Conservation (phyloP, 495 filamentous ascomycete genomes). For the Penicillium cataractarum region DNA sequence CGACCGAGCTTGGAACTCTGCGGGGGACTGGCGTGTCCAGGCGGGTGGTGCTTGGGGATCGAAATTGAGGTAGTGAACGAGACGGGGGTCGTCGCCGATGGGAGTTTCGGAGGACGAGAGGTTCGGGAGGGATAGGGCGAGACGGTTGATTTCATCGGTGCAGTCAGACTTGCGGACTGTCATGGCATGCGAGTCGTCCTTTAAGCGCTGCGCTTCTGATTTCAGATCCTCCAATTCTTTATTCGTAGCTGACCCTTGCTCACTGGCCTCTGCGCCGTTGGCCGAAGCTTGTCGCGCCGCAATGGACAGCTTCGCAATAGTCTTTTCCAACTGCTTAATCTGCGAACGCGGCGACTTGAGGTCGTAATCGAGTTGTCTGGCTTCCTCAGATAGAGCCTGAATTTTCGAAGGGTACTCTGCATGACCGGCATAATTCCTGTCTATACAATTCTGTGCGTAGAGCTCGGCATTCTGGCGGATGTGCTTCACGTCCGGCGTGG, state of each 20-base stretch:
- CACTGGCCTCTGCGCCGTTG: slow-evolving; percentile 10
- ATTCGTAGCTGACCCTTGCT: neutral
- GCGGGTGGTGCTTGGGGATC: slow-evolving; percentile 58
- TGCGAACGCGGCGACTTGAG: slow-evolving; percentile 40
- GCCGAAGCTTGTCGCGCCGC: slow-evolving; percentile 29
- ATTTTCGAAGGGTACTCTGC: slow-evolving; percentile 70
- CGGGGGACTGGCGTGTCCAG: slow-evolving; percentile 51
- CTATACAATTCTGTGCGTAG: slow-evolving; percentile 78
- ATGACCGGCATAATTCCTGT: slow-evolving; percentile 79
- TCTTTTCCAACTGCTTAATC: slow-evolving; percentile 48
- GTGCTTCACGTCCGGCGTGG: slow-evolving; percentile 79
- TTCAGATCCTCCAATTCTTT: slow-evolving; percentile 42
- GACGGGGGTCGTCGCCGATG: slow-evolving; percentile 59
- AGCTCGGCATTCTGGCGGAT: slow-evolving; percentile 81
- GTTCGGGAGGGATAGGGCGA: slow-evolving; percentile 85
- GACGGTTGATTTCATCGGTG: slow-evolving; percentile 66
- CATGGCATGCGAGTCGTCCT: slow-evolving; percentile 63
- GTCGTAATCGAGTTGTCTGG: slow-evolving; percentile 52
- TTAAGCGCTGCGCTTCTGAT: slow-evolving; percentile 69
- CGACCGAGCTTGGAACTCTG: slow-evolving; percentile 52
- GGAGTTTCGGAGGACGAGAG: slow-evolving; percentile 78
- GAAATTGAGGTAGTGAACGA: slow-evolving; percentile 76
- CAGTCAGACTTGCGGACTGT: slow-evolving; percentile 61
- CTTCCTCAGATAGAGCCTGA: slow-evolving; percentile 67
- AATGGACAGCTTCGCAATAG: slow-evolving; percentile 40